Base-by-base conservation (phyloP, 2,329 filamentous ascomycete genomes). In the Fusarium tanahbumbuense region DNA sequence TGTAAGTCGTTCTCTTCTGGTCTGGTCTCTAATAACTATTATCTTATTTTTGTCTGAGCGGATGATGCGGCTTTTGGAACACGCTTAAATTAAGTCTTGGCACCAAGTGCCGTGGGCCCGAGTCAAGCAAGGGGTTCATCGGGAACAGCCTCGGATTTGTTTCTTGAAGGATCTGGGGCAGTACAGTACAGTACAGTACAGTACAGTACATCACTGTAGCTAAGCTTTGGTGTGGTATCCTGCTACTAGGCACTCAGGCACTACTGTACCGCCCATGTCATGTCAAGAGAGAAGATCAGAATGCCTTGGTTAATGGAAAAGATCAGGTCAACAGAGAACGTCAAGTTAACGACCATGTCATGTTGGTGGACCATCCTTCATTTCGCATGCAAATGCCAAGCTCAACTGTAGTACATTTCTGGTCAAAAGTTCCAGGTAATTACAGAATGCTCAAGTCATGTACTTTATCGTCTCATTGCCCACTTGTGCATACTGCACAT, bases 31-130 rank as follows among this genome's bases (percentile, higher is more conserved):
- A 15, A 48, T 47, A 27, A 22, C 5, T 22, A 22, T 22, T 22
- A 22, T 22, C 28, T 62, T 60, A 34, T 34, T 23, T 37, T 32
- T 40, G 56, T 63, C 49, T 56, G 54, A 60, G 70, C 73, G 73
- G 73, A 73, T 73, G 75, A 70, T 75, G 70, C 75, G 74, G 73
- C 73, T 76, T 63, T 67, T 65, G 64, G 65, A 67, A 58, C 65
- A 62, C 15, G 32, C 67, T 64, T 63, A 62, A 63, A 49, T 69
- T 61, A 20, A 53, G 58, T 58, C 73, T 75, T 75, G 73, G 73
- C 73, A 73, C 67, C 67, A 76, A 72, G 67, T 77, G 76, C 76
- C 76, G 76, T 77, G 67, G 67, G 68, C 71, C 76, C 76, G 76
- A 72, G 61, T 52, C 50, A 53, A 62, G 60, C 50, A 53, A 62